Evolutionary conservation across 371 early-diverging fungal genomes (phyloP).

Genomic region (Mucor circinelloides): DNA sequence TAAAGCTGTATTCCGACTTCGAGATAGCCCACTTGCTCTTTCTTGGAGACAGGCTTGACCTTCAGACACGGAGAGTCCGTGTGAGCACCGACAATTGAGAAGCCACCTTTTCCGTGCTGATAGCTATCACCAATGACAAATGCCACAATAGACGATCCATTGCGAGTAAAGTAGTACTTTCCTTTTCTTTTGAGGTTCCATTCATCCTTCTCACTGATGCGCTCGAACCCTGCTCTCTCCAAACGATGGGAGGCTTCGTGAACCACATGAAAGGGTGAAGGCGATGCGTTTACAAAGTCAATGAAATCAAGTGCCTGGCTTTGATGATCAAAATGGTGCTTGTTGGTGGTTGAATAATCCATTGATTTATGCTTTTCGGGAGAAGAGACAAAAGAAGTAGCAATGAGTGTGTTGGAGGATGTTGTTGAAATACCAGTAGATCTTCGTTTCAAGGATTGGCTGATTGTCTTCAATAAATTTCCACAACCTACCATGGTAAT

Average conservation of each 20-base stretch:
- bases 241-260: constrained; percentile 68
- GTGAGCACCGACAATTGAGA: constrained; percentile 93
- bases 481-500: constrained; percentile 21
- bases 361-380: constrained; percentile 1
- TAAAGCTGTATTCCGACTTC: constrained; percentile 92
- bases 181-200: constrained; percentile 80
- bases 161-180: constrained; percentile 91
- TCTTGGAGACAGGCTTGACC: constrained; percentile 91
- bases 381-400: constrained; percentile 11
- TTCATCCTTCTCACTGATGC: constrained; percentile 78
- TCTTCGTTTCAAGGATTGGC: constrained; percentile 12
- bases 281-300: constrained; percentile 84
- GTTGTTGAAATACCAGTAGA: constrained; percentile 12
- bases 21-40: constrained; percentile 79
- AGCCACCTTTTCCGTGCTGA: constrained; percentile 79
- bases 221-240: constrained; percentile 71
- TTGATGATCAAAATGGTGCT: not conserved
- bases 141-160: constrained; percentile 85
- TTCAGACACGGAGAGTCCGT: constrained; percentile 97
- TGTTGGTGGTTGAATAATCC: constrained; percentile 2
- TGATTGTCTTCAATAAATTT: constrained; percentile 11
- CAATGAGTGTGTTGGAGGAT: constrained; percentile 18
- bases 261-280: constrained; percentile 93
- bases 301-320: constrained; percentile 61
- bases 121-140: constrained; percentile 89